Percentiles rank a stretch among this genome's conserved stretches.
phyloP scores from a whole-genome alignment of 768 basidiomycete genomes.

The Tricholoma saponaceum region DNA sequence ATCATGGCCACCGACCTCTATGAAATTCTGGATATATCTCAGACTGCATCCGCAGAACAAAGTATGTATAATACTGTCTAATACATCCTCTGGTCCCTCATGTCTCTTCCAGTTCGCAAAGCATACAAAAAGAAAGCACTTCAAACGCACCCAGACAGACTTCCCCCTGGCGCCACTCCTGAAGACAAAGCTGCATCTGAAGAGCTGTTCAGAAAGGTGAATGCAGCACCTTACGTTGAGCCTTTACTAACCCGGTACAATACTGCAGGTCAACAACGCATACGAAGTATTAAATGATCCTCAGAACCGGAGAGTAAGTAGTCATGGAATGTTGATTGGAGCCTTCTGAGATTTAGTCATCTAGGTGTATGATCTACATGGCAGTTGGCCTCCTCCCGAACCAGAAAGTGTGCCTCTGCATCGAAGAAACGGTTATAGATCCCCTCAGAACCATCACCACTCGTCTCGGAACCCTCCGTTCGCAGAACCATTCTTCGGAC shows the following conservation, averaged over 20 bases:
- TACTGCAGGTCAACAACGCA: conserved; percentile 62
- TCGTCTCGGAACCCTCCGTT: conserved; percentile 29
- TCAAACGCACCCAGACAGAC: conserved; percentile 73
- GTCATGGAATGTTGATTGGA: background rate
- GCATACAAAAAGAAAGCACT: conserved; percentile 75
- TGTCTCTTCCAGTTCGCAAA: conserved; percentile 53
- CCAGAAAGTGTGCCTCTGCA: conserved; percentile 15
- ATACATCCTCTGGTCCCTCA: too few relatives aligned
- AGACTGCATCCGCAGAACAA: conserved; percentile 57
- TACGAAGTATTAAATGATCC: conserved; percentile 71
- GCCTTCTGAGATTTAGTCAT: background rate
- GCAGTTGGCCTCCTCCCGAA: conserved; percentile 69
- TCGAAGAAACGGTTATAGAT: conserved; percentile 10
- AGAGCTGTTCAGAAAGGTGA: conserved; percentile 47
- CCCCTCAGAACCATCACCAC: conserved; percentile 17
- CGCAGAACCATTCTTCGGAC: conserved; percentile 38
- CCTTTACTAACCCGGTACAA: conserved; percentile 5
- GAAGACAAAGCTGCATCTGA: conserved; percentile 58
- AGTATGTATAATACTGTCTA: conserved; percentile 54
- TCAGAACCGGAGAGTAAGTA: conserved; percentile 49
- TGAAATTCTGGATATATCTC: conserved; percentile 51
- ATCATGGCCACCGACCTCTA: conserved; percentile 60
- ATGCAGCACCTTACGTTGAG: background rate
- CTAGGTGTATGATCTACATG: conserved; percentile 68
- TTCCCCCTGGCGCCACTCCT: conserved; percentile 49